Percentiles rank a stretch among this genome's conserved stretches.
phyloP scores from a whole-genome alignment of 805 yeast genomes.

The Nakazawaea ernobii region DNA sequence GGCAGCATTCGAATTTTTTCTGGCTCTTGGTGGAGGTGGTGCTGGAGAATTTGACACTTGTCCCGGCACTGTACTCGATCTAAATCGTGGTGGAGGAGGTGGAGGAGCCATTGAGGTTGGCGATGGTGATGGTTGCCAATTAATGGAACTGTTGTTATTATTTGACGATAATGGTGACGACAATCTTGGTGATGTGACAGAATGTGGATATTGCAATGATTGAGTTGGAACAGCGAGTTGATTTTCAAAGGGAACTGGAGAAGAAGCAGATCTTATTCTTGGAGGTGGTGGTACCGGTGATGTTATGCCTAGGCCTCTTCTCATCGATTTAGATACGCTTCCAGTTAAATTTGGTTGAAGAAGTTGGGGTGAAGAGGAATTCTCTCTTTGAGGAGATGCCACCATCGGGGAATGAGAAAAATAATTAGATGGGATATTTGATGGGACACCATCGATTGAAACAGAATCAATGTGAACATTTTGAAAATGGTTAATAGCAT shows the following conservation, averaged over 20 bases:
- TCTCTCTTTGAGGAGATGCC: slow-evolving; percentile 5
- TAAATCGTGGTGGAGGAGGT: slow-evolving; percentile 11
- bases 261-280: slow-evolving; percentile 5
- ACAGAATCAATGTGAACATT: slow-evolving; percentile 78
- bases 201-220: not conserved
- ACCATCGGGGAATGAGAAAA: slow-evolving; percentile 13
- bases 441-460: slow-evolving; percentile 63
- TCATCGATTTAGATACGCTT: slow-evolving; percentile 45
- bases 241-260: slow-evolving; percentile 4
- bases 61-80: slow-evolving; percentile 20
- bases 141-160: slow-evolving; percentile 6
- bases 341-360: slow-evolving; percentile 47
- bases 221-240: not conserved
- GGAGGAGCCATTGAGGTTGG: slow-evolving; percentile 13
- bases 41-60: slow-evolving; percentile 33
- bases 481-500: slow-evolving; percentile 67
- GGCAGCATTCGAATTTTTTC: slow-evolving; percentile 11
- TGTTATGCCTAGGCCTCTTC: slow-evolving; percentile 16
- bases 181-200: not conserved
- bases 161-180: slow-evolving; percentile 13
- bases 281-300: slow-evolving; percentile 10
- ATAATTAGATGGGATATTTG: slow-evolving; percentile 39
- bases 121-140: slow-evolving; percentile 3
- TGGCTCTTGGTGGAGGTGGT: slow-evolving; percentile 25
- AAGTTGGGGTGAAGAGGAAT: slow-evolving; percentile 24